Evolutionary conservation across 2,329 filamentous ascomycete genomes (phyloP).

Genomic region (Fusarium sp.): DNA sequence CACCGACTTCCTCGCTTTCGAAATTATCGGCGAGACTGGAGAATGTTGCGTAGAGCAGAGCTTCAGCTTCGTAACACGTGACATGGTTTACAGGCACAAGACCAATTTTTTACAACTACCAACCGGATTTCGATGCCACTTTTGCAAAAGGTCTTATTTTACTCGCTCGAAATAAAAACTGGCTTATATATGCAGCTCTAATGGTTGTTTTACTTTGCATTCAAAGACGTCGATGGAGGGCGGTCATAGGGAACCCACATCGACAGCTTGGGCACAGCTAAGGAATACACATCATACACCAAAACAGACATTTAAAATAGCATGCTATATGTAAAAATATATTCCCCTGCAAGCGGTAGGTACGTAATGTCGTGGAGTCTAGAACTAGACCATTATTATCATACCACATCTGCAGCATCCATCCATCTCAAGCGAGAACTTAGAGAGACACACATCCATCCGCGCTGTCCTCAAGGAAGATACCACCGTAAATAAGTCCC

Average conservation of each 20-base stretch:
- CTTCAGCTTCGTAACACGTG: neutral
- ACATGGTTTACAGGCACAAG: neutral
- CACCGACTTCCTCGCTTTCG: neutral
- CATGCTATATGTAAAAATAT: neutral
- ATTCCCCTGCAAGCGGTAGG: neutral
- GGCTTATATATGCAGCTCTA: neutral
- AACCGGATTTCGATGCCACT: neutral
- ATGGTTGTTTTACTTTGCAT: neutral
- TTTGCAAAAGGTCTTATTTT: neutral
- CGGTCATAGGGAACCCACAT: neutral
- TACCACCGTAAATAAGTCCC: conserved; percentile 62
- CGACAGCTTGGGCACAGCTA: neutral
- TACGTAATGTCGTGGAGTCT: neutral
- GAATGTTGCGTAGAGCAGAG: neutral
- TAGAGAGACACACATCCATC: conserved; percentile 49
- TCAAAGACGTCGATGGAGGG: too few relatives aligned
- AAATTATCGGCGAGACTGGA: neutral
- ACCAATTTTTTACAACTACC: neutral
- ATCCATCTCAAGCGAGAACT: neutral
- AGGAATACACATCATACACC: neutral
- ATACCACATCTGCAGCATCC: neutral
- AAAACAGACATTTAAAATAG: neutral
- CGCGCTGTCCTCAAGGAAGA: conserved; percentile 63
- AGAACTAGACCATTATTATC: neutral
- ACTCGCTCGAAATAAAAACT: too few relatives aligned